phyloP scores from a whole-genome alignment of 768 basidiomycete species.

The Tulasnella sp. region DNA sequence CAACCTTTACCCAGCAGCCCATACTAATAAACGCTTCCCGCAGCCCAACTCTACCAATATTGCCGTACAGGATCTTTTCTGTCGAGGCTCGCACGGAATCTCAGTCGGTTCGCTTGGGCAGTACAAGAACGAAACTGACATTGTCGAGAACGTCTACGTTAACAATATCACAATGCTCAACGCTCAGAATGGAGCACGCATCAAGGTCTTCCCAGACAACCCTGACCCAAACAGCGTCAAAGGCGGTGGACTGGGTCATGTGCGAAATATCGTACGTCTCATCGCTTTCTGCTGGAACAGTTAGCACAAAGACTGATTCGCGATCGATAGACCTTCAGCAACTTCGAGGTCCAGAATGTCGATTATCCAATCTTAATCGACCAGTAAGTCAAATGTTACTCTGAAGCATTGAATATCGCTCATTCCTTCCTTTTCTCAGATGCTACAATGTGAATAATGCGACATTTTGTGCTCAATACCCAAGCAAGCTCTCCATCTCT shows the following conservation, averaged over 20 bases:
- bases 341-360: constrained; percentile 41
- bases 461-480: constrained; percentile 41
- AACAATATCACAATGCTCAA: constrained; percentile 51
- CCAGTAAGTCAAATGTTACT: constrained; percentile 15
- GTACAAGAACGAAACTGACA: constrained; percentile 24
- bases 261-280: constrained; percentile 25
- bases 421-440: not conserved
- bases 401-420: not conserved
- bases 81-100: constrained; percentile 48
- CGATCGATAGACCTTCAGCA: constrained; percentile 30
- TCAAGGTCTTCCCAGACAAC: constrained; percentile 55
- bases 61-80: constrained; percentile 43
- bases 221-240: constrained; percentile 44
- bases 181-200: constrained; percentile 53
- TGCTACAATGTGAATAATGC: constrained; percentile 36
- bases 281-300: constrained; percentile 6
- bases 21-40: not conserved
- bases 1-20: not conserved
- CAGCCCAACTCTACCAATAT: constrained; percentile 44
- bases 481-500: constrained; percentile 43
- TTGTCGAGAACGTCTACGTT: constrained; percentile 45
- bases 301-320: constrained; percentile 14
- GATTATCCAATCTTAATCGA: constrained; percentile 51
- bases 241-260: constrained; percentile 36
- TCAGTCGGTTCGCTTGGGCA: constrained; percentile 51